A percentile compares a stretch with the other conserved stretches of the same genome.
Evolutionary conservation across 352 stramenopile species (phyloP).

Genomic region (Phytophthora chlamydospora): DNA sequence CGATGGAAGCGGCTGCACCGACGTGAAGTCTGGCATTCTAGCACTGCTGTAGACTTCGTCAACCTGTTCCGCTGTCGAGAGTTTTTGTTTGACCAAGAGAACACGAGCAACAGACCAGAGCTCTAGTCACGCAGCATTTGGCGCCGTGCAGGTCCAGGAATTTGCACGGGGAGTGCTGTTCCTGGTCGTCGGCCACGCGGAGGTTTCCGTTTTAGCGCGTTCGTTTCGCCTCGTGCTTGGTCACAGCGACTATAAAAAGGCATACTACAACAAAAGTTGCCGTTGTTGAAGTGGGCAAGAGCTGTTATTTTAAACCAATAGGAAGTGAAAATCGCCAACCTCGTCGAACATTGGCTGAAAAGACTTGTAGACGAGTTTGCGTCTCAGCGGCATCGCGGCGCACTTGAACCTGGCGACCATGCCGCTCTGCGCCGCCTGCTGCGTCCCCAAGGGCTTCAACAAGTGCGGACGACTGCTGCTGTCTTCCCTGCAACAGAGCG

Average conservation of each 20-base stretch:
- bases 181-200: conserved; percentile 9
- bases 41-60: neutral
- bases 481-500: neutral
- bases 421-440: conserved; percentile 77
- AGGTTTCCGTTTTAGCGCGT: conserved; percentile 33
- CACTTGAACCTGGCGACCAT: conserved; percentile 43
- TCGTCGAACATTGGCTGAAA: conserved; percentile 37
- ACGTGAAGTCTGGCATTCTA: conserved; percentile 52
- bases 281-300: conserved; percentile 24
- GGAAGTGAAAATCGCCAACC: accelerated
- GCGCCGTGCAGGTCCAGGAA: conserved; percentile 16
- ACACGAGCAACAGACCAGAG: conserved; percentile 6
- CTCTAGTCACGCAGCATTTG: conserved; percentile 25
- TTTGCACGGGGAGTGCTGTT: conserved; percentile 11
- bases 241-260: neutral
- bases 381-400: neutral
- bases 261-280: too few relatives aligned
- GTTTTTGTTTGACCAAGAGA: neutral
- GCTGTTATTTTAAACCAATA: conserved; percentile 24
- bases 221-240: conserved; percentile 16
- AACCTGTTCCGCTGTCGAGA: neutral
- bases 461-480: conserved; percentile 40
- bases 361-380: conserved; percentile 20
- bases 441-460: conserved; percentile 79
- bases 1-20: conserved; percentile 42